A percentile compares a stretch with the other conserved stretches of the same genome.
Conservation (phyloP, 352 stramenopile genomes). For the Hyaloperonospora brassicae region DNA sequence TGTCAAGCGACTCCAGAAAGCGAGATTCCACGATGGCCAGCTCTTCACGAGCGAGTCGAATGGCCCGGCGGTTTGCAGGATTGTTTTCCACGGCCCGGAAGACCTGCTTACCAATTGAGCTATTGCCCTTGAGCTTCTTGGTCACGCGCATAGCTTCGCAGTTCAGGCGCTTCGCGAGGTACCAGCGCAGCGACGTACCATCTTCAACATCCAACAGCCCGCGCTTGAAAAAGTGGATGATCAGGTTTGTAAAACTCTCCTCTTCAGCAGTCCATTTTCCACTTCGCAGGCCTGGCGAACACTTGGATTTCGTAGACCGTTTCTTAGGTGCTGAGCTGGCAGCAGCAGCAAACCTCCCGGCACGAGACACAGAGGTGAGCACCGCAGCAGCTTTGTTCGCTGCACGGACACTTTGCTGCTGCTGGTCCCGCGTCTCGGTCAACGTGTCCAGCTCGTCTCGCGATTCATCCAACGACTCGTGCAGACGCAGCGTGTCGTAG, state of each 20-base stretch:
- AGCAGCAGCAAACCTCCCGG: neutral
- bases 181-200: slow-evolving; percentile 79
- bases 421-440: slow-evolving; percentile 10
- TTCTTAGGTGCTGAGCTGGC: slow-evolving; percentile 38
- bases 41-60: slow-evolving; percentile 45
- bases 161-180: slow-evolving; percentile 76
- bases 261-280: slow-evolving; percentile 83
- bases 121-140: slow-evolving; percentile 86
- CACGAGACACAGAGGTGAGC: slow-evolving; percentile 19
- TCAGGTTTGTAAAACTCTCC: slow-evolving; percentile 73
- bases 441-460: slow-evolving; percentile 14
- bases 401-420: slow-evolving; percentile 12
- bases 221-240: slow-evolving; percentile 84
- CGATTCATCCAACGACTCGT: slow-evolving; percentile 11
- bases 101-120: slow-evolving; percentile 84
- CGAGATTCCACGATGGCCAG: slow-evolving; percentile 50
- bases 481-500: slow-evolving; percentile 11
- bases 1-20: slow-evolving; percentile 65
- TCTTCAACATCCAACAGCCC: slow-evolving; percentile 72
- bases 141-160: slow-evolving; percentile 85
- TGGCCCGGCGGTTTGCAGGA: slow-evolving; percentile 43
- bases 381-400: slow-evolving; percentile 17
- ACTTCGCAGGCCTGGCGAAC: slow-evolving; percentile 62
- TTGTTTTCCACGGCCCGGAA: slow-evolving; percentile 71
- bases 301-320: slow-evolving; percentile 84